A percentile compares a stretch with the other conserved stretches of the same genome.
These are phyloP conservation scores for Pythium dissotocum DNA, from an alignment of 352 stramenopile genomes.

Conservation along the genomic window DNA sequence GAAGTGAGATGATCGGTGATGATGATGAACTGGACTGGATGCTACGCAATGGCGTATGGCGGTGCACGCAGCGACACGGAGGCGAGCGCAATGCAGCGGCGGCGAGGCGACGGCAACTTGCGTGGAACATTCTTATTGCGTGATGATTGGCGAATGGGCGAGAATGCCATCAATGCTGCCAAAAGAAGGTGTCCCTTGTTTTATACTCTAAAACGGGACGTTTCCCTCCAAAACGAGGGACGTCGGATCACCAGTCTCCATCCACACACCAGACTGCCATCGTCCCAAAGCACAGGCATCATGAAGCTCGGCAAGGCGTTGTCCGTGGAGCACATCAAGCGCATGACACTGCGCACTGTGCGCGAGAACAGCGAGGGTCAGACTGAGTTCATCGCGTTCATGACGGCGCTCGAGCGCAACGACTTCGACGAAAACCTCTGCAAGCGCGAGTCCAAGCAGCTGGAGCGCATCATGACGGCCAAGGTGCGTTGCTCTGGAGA, in stretches of 20 bases:
- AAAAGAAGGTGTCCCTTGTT: conserved; percentile 3
- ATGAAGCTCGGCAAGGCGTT: conserved; percentile 85
- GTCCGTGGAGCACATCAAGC: conserved; percentile 88
- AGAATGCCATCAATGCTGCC: neutral
- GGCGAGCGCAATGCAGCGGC: neutral
- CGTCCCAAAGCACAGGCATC: conserved; percentile 17
- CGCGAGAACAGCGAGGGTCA: conserved; percentile 78
- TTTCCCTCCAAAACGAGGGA: neutral
- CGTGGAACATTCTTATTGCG: neutral
- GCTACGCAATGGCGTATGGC: neutral
- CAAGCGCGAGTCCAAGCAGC: conserved; percentile 79
- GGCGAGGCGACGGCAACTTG: neutral
- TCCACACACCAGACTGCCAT: conserved; percentile 4
- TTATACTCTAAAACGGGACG: neutral
- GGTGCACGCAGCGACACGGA: neutral
- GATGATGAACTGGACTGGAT: neutral
- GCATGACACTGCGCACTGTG: conserved; percentile 87
- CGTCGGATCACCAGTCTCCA: conserved; percentile 3
- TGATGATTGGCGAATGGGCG: conserved; percentile 3
- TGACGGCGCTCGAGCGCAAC: conserved; percentile 76
- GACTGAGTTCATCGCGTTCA: conserved; percentile 81
- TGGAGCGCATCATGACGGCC: conserved; percentile 74
- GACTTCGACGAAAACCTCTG: conserved; percentile 86
- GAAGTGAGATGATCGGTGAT: neutral
- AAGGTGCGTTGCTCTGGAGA: conserved; percentile 40